Percentiles rank a stretch among this genome's conserved stretches.
These are phyloP conservation scores for Daldinia sp. DNA, from an alignment of 2,329 filamentous ascomycete species.

Conservation along the genomic window DNA sequence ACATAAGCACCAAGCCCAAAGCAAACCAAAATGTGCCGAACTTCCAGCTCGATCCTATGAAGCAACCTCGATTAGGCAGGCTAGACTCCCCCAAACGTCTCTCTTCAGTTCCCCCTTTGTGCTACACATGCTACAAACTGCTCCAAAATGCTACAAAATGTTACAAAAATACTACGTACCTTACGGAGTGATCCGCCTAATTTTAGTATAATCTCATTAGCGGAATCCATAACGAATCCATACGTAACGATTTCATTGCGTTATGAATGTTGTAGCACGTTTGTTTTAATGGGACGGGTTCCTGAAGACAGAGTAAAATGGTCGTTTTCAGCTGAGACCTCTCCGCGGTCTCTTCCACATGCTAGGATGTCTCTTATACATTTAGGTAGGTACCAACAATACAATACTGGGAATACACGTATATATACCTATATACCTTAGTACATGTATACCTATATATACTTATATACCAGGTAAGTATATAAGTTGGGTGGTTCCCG, in stretches of 20 bases:
- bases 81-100: conserved; percentile 1
- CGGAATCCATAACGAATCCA: background rate
- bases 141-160: too few species aligned
- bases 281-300: background rate
- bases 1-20: conserved; percentile 25
- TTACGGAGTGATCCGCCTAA: conserved; percentile 33
- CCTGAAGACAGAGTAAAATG: background rate
- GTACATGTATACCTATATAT: too few species aligned
- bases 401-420: background rate
- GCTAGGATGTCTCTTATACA: background rate
- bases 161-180: background rate
- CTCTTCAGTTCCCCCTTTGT: background rate
- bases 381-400: background rate
- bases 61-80: conserved; percentile 29
- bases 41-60: conserved; percentile 28
- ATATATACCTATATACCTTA: background rate
- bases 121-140: background rate
- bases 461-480: background rate
- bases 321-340: conserved; percentile 40
- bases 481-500: background rate
- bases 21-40: conserved; percentile 29
- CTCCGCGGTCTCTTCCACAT: background rate
- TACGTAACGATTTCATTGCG: conserved; percentile 1
- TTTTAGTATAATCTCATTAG: conserved; percentile 26
- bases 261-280: conserved; percentile 19